These are phyloP conservation scores for Sporothrix mexicana DNA, from an alignment of 2,329 filamentous ascomycete genomes.

Conservation along the genomic window DNA sequence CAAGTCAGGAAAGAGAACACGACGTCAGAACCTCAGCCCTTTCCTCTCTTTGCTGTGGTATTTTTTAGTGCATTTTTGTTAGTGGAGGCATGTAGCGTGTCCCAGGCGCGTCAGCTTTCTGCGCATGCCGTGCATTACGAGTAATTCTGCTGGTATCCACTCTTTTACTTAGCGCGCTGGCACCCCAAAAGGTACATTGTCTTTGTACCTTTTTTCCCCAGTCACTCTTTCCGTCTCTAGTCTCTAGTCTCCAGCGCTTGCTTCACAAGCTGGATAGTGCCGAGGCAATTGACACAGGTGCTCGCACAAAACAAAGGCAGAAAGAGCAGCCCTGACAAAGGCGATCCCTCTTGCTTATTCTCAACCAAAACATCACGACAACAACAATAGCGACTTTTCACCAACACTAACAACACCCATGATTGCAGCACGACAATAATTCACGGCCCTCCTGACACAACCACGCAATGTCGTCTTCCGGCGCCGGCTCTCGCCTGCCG, in stretches of 20 bases:
- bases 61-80: neutral
- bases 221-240: neutral
- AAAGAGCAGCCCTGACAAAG: constrained; percentile 3
- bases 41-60: neutral
- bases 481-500: constrained; percentile 25
- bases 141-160: constrained; percentile 1
- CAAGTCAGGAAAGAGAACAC: constrained; percentile 29
- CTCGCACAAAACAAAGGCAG: constrained; percentile 5
- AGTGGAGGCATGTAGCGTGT: neutral
- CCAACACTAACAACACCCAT: neutral
- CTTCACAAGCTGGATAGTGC: constrained; percentile 28
- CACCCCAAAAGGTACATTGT: constrained; percentile 1
- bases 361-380: constrained; percentile 10
- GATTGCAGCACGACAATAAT: neutral
- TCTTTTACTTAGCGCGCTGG: constrained; percentile 4
- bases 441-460: neutral
- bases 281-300: constrained; percentile 25
- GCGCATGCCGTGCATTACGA: neutral
- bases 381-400: neutral
- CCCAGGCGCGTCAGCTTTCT: constrained; percentile 11
- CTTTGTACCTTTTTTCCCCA: constrained; percentile 18
- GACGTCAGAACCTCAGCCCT: constrained; percentile 32
- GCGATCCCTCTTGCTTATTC: neutral
- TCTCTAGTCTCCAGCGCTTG: neutral
- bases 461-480: constrained; percentile 26